Conservation (phyloP, 176 grass and related monocot genomes). For the Carex scoparia region DNA sequence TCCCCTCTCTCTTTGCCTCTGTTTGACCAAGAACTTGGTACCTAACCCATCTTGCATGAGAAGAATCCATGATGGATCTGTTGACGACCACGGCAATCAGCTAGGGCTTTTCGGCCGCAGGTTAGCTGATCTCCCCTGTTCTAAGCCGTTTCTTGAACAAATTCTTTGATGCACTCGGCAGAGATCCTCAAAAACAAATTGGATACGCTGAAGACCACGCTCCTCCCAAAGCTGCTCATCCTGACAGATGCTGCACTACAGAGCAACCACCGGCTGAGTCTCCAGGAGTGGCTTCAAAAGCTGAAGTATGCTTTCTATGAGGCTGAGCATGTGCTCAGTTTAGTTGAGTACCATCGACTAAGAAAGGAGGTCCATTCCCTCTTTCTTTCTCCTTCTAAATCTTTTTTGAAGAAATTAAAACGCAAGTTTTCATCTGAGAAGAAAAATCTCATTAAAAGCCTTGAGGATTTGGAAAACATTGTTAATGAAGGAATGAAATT, state of each 20-base stretch:
- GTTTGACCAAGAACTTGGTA: not conserved
- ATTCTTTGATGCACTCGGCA: not conserved
- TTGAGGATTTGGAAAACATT: constrained; percentile 20
- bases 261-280: not conserved
- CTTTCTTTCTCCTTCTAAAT: not conserved
- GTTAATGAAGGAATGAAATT: not conserved
- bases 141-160: not conserved
- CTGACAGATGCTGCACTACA: not conserved
- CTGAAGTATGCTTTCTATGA: constrained; percentile 1
- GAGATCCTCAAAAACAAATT: not conserved
- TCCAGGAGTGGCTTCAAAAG: not conserved
- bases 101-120: not conserved
- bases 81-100: not conserved
- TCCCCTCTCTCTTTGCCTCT: not conserved
- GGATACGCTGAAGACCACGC: not conserved
- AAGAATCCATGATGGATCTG: not conserved
- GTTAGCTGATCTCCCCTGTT: not conserved
- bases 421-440: not conserved
- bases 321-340: not conserved
- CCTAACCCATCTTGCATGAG: not conserved
- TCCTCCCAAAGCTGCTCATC: not conserved
- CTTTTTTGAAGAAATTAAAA: not conserved
- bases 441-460: not conserved
- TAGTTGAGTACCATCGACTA: not conserved
- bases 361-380: not conserved